Evolutionary conservation across 2,329 filamentous ascomycete genomes (phyloP).

Genomic region (Botrytis tulipae): DNA sequence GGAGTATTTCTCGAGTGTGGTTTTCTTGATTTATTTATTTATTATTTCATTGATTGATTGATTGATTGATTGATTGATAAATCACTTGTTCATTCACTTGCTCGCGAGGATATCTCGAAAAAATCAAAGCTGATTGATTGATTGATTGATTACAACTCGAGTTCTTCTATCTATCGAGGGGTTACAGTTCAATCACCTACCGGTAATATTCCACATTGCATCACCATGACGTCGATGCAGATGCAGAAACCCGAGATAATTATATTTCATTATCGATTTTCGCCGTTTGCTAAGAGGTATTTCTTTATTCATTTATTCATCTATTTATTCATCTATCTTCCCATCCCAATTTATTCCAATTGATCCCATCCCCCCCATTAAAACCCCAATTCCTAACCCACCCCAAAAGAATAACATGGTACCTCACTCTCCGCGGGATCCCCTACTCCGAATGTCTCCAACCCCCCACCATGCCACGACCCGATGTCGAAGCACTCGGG

Average conservation of each 20-base stretch:
- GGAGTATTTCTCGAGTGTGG: too few relatives aligned
- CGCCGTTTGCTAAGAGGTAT: constrained; percentile 59
- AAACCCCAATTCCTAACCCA: background rate
- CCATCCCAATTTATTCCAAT: too few relatives aligned
- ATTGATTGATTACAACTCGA: too few relatives aligned
- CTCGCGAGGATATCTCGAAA: too few relatives aligned
- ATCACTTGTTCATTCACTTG: too few relatives aligned
- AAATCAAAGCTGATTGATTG: too few relatives aligned
- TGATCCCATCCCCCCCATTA: background rate
- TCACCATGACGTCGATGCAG: constrained; percentile 20
- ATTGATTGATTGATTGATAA: too few relatives aligned
- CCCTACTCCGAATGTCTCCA: constrained; percentile 67
- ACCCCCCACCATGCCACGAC: constrained; percentile 58
- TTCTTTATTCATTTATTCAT: background rate
- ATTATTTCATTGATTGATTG: too few relatives aligned
- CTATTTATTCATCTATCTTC: background rate
- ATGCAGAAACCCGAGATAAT: constrained; percentile 39
- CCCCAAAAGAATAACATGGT: constrained; percentile 54
- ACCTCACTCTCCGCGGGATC: constrained; percentile 63
- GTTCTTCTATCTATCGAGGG: too few relatives aligned
- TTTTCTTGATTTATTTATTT: too few relatives aligned
- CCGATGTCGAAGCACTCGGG: constrained; percentile 59
- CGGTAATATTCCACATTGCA: too few relatives aligned
- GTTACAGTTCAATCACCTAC: too few relatives aligned
- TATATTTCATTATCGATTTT: constrained; percentile 65